Conservation (phyloP, 1,284 basidiomycete species). For the Exobasidium cylindrosporum region DNA sequence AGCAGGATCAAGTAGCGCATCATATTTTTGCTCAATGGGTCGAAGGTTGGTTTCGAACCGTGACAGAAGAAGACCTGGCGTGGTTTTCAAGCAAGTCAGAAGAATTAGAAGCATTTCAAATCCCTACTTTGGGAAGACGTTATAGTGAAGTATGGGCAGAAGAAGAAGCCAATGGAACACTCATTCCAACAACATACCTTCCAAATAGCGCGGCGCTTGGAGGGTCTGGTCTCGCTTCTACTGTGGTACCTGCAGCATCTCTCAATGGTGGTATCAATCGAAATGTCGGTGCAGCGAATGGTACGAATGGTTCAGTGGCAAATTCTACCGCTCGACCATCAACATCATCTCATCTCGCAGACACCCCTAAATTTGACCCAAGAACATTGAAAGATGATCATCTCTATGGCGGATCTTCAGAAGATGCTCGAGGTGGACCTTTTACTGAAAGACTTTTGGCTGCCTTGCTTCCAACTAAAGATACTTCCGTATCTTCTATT, state of each 20-base stretch:
- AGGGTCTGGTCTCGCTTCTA: background rate
- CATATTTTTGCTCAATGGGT: conserved; percentile 48
- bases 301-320: background rate
- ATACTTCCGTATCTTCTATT: too few species aligned
- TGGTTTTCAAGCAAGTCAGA: conserved; percentile 61
- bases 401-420: conserved; percentile 25
- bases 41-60: conserved; percentile 52
- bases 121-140: conserved; percentile 82
- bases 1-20: conserved; percentile 48
- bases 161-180: conserved; percentile 63
- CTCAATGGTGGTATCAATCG: background rate
- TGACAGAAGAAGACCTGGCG: conserved; percentile 54
- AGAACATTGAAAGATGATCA: conserved; percentile 40
- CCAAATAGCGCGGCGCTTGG: background rate
- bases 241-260: background rate
- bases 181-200: conserved; percentile 6
- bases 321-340: background rate
- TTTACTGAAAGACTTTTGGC: conserved; percentile 41
- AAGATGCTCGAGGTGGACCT: conserved; percentile 44
- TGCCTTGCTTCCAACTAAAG: conserved; percentile 27
- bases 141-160: conserved; percentile 89
- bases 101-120: conserved; percentile 76
- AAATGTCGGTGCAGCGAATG: background rate
- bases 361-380: conserved; percentile 28
- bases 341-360: background rate